Percentiles rank a stretch among this genome's conserved stretches.
Evolutionary conservation across 2,329 filamentous ascomycete genomes (phyloP).

Genomic region (Geosmithia flava): DNA sequence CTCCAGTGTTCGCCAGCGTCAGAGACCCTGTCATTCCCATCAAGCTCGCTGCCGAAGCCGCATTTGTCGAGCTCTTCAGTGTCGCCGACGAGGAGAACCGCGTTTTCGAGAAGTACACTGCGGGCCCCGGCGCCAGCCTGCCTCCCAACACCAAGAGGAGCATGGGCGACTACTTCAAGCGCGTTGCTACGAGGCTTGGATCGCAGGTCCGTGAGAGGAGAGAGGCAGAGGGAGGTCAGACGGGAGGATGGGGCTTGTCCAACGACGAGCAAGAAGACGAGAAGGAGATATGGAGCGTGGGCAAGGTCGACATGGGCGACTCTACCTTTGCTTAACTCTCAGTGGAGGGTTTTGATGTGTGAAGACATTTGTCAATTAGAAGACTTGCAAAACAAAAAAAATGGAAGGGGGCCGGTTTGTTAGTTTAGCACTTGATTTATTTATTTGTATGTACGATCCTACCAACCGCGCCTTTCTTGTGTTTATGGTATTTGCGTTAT

Average conservation of each 20-base stretch:
- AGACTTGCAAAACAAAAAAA: too few species aligned
- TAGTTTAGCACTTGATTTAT: background rate
- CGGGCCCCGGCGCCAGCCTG: conserved; percentile 52
- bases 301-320: conserved; percentile 67
- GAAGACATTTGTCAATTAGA: background rate
- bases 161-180: conserved; percentile 96
- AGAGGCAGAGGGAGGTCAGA: conserved; percentile 77
- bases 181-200: conserved; percentile 76
- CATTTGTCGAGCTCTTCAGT: conserved; percentile 81
- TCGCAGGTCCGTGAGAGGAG: conserved; percentile 76
- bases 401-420: background rate
- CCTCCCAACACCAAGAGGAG: conserved; percentile 66
- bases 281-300: conserved; percentile 90
- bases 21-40: conserved; percentile 88
- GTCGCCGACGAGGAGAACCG: conserved; percentile 78
- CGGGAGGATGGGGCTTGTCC: conserved; percentile 68
- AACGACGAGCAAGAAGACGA: conserved; percentile 93
- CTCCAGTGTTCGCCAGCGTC: conserved; percentile 78
- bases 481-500: background rate
- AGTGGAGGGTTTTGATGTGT: background rate
- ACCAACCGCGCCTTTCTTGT: background rate
- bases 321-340: conserved; percentile 15
- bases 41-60: conserved; percentile 88
- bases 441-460: background rate
- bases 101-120: conserved; percentile 86